A percentile compares a stretch with the other conserved stretches of the same genome.
Conservation (phyloP, 768 basidiomycete genomes). For the Arthromyces matolae region DNA sequence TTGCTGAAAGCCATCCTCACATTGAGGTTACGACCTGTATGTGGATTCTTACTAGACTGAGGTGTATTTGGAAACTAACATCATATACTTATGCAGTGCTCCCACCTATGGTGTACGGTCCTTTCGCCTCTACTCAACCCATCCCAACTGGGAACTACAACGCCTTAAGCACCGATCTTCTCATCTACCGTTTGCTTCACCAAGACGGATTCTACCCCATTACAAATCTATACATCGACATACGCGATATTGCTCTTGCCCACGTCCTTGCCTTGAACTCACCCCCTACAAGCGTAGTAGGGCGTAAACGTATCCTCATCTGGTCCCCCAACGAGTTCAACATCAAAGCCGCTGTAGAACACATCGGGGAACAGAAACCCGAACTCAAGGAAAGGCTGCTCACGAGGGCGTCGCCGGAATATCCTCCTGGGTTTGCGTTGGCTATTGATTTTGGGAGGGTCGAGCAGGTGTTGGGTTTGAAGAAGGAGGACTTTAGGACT, state of each 20-base stretch:
- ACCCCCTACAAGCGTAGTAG: constrained; percentile 23
- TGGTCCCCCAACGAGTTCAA: constrained; percentile 26
- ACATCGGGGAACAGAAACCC: constrained; percentile 27
- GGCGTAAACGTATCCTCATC: constrained; percentile 31
- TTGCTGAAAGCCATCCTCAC: constrained; percentile 15
- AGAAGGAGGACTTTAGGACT: constrained; percentile 27
- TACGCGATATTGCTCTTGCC: no score
- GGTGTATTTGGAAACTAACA: no score
- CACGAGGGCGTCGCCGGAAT: constrained; percentile 14
- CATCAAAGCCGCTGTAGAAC: constrained; percentile 17
- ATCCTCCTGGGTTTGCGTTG: constrained; percentile 17
- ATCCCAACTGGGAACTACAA: constrained; percentile 21
- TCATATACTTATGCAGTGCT: constrained; percentile 26
- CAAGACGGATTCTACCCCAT: no score
- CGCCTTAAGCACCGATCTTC: constrained; percentile 25
- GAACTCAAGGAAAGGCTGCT: constrained; percentile 26
- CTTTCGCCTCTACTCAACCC: constrained; percentile 26
- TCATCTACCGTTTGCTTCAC: constrained; percentile 30
- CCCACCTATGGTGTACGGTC: constrained; percentile 37
- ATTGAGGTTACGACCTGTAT: constrained; percentile 17
- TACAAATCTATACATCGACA: no score
- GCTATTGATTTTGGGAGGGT: constrained; percentile 29
- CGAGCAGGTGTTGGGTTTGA: constrained; percentile 30
- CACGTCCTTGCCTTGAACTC: constrained; percentile 27
- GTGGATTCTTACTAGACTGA: background rate